A percentile compares a stretch with the other conserved stretches of the same genome.
phyloP scores from a whole-genome alignment of 257 asterid genomes.

The Solanum peruvianum region DNA sequence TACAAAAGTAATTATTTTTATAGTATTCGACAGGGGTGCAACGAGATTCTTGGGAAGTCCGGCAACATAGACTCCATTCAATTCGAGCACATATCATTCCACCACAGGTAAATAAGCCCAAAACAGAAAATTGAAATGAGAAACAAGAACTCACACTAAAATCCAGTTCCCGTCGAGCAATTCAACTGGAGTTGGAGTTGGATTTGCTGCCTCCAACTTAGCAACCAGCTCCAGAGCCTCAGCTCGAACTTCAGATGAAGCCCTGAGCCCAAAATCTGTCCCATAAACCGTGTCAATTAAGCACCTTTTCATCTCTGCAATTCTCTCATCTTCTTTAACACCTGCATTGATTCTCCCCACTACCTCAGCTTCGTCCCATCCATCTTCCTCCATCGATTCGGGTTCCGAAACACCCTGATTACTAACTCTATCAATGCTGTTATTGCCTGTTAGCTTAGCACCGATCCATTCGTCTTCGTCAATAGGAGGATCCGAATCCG shows the following conservation, averaged over 20 bases:
- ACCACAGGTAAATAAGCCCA: background rate
- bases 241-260: slow-evolving; percentile 67
- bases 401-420: background rate
- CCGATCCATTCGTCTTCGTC: slow-evolving; percentile 77
- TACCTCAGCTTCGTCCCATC: slow-evolving; percentile 49
- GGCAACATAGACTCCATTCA: background rate
- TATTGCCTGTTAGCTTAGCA: slow-evolving; percentile 6
- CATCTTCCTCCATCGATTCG: slow-evolving; percentile 30
- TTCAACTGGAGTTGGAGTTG: slow-evolving; percentile 62
- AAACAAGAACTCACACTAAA: slow-evolving; percentile 49
- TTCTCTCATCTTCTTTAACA: slow-evolving; percentile 17
- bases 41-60: background rate
- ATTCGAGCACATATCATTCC: background rate
- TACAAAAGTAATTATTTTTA: background rate
- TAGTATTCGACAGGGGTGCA: background rate
- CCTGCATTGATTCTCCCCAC: background rate
- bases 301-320: slow-evolving; percentile 31
- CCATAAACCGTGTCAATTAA: slow-evolving; percentile 68
- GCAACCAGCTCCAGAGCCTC: slow-evolving; percentile 73
- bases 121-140: background rate
- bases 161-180: slow-evolving; percentile 89
- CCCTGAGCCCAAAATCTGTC: slow-evolving; percentile 64
- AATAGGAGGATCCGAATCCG: slow-evolving; percentile 55
- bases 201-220: slow-evolving; percentile 84
- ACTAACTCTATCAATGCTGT: background rate